Evolutionary conservation across 1,139 yeast species (phyloP).

Genomic region (Pichia sp.): DNA sequence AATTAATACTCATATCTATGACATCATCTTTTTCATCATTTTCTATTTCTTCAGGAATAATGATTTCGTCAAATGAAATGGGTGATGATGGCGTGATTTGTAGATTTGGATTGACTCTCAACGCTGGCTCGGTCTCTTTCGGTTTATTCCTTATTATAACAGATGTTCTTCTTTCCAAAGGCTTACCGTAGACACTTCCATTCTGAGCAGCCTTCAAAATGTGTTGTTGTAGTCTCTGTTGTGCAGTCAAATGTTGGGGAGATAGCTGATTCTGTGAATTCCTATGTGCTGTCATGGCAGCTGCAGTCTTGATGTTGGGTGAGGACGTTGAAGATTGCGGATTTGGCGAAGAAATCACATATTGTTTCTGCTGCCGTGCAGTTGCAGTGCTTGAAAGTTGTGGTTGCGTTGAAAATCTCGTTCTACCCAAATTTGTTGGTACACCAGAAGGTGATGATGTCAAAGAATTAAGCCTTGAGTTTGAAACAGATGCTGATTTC

Average conservation of each 20-base stretch:
- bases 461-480: slow-evolving; percentile 16
- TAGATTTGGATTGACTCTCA: background rate
- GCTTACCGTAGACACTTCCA: slow-evolving; percentile 23
- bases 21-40: background rate
- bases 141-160: background rate
- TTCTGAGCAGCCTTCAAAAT: slow-evolving; percentile 22
- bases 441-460: background rate
- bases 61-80: background rate
- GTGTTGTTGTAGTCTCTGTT: slow-evolving; percentile 27
- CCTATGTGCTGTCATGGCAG: slow-evolving; percentile 15
- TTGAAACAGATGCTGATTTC: background rate
- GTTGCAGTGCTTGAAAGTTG: too few relatives aligned
- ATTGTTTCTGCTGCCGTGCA: too few relatives aligned
- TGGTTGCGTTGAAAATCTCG: too few relatives aligned
- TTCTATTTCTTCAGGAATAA: background rate
- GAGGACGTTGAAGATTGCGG: too few relatives aligned
- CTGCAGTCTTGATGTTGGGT: slow-evolving; percentile 4
- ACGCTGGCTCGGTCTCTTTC: background rate
- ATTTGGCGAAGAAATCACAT: too few relatives aligned
- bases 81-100: slow-evolving; percentile 3
- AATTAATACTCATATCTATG: background rate
- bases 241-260: slow-evolving; percentile 18
- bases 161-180: slow-evolving; percentile 12
- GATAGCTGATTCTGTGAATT: background rate
- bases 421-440: too few relatives aligned